Evolutionary conservation across 495 filamentous ascomycete genomes (phyloP), one percentile per base, ranked within the genome.

Genomic region (Copromyces sp.): DNA sequence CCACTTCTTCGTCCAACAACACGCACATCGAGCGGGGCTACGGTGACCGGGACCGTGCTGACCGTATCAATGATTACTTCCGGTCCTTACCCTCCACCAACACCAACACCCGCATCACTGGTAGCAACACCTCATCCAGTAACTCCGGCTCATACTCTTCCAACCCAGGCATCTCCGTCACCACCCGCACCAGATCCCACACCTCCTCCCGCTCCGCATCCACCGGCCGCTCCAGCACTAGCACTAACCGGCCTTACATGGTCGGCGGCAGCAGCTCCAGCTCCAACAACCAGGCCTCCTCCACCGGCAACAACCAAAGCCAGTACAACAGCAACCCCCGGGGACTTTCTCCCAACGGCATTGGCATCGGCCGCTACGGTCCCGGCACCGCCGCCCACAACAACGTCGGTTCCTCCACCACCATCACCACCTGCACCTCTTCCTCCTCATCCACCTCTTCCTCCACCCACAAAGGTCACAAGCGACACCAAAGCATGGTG

Each of bases 401-500:
- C 47, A 59, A 59, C 47, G 9, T 6, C 35, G 35, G 35, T 20
- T 12, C 47, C 24, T n/a, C 47, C 29, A 17, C 53, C 6, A 65
- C 1, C 29, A 65, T 9, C 53, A 65, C 53, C 53, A 65, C 53
- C 7, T 65, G 53, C 29, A 61, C 53, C 29, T 20, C 35, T 2
- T 20, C 68, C 39, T 17, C 69, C 37, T 45, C 35, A 37, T 37
- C 35, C 35, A 37, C 35, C 8, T 24, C 39, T 7, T 20, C 37
- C 69, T 29, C 69, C 14, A 73, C 80, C 0, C 81, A 81, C 12
- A 80, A 83, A 11, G 76, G 47, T 65, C 65, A 39, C 75, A 79
- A 32, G 75, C 68, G 68, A 0, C 38, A n/a, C 8, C 38, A 69
- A 73, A 71, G 14, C 29, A 86, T 86, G 84, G 80, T 84, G 0